Evolutionary conservation across 306 rosid genomes (phyloP).

Genomic region (Sesbania bispinosa): DNA sequence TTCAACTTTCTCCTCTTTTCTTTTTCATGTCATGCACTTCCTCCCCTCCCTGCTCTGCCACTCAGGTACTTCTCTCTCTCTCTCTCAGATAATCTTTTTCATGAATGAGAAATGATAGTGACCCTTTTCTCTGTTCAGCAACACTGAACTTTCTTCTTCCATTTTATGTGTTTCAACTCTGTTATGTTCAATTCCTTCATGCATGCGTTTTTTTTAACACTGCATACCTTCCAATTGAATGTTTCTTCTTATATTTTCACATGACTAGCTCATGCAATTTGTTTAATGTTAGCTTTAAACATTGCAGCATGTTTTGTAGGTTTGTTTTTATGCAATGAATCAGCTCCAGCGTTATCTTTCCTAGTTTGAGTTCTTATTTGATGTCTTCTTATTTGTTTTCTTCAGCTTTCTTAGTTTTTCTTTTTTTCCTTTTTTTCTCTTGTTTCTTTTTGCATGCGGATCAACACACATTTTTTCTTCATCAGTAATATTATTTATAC

Average conservation of each 20-base stretch:
- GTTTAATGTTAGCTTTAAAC: constrained; percentile 13
- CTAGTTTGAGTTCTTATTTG: background rate
- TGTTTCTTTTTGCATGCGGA: too few relatives aligned
- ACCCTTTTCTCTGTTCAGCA: background rate
- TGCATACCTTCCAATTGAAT: background rate
- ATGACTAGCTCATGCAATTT: constrained; percentile 21
- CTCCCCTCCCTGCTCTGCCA: background rate
- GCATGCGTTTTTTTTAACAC: background rate
- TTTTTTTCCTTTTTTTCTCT: too few relatives aligned
- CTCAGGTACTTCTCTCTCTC: too few relatives aligned
- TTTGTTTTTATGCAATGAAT: constrained; percentile 12
- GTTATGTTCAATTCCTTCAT: background rate
- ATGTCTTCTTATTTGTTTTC: background rate
- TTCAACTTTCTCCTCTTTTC: background rate
- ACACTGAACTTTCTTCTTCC: too few relatives aligned
- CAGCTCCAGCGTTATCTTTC: background rate
- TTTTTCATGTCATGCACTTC: too few relatives aligned
- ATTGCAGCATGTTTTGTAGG: constrained; percentile 15
- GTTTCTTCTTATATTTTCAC: too few relatives aligned
- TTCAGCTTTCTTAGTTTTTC: background rate
- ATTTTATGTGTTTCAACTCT: too few relatives aligned
- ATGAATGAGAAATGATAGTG: background rate
- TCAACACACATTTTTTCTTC: too few relatives aligned
- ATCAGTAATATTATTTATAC: background rate
- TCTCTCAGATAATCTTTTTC: background rate